Evolutionary conservation across 768 basidiomycete genomes (phyloP).

Genomic region (Suillus subluteus): DNA sequence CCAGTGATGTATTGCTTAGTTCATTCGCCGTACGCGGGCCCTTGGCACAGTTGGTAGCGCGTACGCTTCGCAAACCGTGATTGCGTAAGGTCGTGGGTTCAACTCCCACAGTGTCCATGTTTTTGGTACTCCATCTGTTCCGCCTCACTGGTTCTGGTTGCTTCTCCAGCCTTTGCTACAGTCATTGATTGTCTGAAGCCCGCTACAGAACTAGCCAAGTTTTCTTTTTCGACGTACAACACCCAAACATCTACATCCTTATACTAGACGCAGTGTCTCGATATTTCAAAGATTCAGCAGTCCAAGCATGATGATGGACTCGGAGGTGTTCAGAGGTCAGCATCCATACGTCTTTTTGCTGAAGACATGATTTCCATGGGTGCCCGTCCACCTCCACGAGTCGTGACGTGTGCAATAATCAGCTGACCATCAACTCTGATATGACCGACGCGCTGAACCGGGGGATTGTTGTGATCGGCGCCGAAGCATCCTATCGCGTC

Average conservation of each 20-base stretch:
- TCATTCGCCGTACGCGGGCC: conserved; percentile 16
- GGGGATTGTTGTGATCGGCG: neutral
- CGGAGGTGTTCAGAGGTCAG: neutral
- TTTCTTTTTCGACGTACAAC: too few relatives aligned
- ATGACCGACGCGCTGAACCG: neutral
- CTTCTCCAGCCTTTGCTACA: neutral
- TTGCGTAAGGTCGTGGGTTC: conserved; percentile 39
- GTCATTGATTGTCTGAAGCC: neutral
- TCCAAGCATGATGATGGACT: neutral
- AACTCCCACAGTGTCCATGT: conserved; percentile 36
- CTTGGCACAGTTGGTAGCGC: conserved; percentile 40
- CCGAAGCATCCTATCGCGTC: neutral
- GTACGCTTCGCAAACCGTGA: conserved; percentile 32
- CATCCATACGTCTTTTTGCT: neutral
- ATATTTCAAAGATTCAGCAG: neutral
- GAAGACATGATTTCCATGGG: neutral
- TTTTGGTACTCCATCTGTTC: conserved; percentile 8
- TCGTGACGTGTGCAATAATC: neutral
- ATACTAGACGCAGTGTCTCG: too few relatives aligned
- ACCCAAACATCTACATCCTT: neutral
- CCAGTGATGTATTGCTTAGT: neutral
- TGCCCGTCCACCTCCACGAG: neutral
- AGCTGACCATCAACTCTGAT: neutral
- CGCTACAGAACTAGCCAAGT: neutral
- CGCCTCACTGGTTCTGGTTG: too few relatives aligned